Evolutionary conservation across 1,284 basidiomycete species (phyloP).

Genomic region (Anthracocystis setariae): DNA sequence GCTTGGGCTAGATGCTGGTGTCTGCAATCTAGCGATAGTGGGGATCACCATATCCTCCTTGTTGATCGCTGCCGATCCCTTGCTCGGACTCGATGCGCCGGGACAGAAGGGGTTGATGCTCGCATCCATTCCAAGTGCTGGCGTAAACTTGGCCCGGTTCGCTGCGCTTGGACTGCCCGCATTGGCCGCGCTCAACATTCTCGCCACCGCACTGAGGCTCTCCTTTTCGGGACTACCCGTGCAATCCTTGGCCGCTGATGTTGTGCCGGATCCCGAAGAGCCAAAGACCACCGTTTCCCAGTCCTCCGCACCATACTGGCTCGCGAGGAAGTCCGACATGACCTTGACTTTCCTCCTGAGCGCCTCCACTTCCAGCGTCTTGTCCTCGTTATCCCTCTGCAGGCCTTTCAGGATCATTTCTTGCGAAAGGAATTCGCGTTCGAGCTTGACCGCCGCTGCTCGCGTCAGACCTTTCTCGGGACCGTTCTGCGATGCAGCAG

Average conservation of each 20-base stretch:
- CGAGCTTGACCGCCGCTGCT: constrained; percentile 52
- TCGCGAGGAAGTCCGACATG: constrained; percentile 53
- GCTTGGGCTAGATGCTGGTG: constrained; percentile 30
- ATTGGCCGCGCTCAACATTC: constrained; percentile 20
- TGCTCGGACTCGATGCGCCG: constrained; percentile 21
- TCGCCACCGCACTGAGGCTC: constrained; percentile 34
- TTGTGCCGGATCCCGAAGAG: constrained; percentile 2
- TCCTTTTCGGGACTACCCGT: constrained; percentile 35
- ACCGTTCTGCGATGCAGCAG: neutral
- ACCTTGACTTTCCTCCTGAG: constrained; percentile 48
- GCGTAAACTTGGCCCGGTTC: constrained; percentile 19
- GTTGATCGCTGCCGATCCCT: constrained; percentile 19
- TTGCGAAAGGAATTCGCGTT: constrained; percentile 57
- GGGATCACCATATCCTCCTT: constrained; percentile 48
- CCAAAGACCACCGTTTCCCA: constrained; percentile 54
- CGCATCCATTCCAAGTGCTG: constrained; percentile 19
- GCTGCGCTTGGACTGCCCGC: constrained; percentile 27
- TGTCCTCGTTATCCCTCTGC: constrained; percentile 59
- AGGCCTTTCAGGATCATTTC: constrained; percentile 62
- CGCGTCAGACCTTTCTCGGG: constrained; percentile 44
- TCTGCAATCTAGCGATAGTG: constrained; percentile 37
- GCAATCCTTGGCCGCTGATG: constrained; percentile 3
- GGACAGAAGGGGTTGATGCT: constrained; percentile 32
- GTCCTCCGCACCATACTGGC: constrained; percentile 49
- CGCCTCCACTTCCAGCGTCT: constrained; percentile 57